phyloP scores from a whole-genome alignment of 129 eudicot genomes.

The Heracleum sosnowskyi region DNA sequence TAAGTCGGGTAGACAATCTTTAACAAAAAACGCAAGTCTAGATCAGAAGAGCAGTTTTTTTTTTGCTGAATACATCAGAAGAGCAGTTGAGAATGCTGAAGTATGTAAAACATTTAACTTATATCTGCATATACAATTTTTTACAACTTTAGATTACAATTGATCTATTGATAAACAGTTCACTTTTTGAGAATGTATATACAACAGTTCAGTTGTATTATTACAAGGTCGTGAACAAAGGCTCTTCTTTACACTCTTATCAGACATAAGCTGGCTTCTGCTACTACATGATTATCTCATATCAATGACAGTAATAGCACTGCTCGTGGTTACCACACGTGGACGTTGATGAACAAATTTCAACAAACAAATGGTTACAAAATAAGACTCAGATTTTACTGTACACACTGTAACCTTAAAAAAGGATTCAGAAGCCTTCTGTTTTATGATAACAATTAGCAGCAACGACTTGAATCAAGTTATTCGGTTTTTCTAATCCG shows the following conservation, averaged over 20 bases:
- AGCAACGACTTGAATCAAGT: conserved; percentile 20
- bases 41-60: not conserved
- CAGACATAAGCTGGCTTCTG: not conserved
- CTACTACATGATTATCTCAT: not conserved
- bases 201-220: not conserved
- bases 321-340: conserved; percentile 64
- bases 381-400: conserved; percentile 45
- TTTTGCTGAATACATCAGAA: too few relatives aligned
- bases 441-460: conserved; percentile 38
- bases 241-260: not conserved
- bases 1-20: not conserved
- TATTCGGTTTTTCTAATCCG: too few relatives aligned
- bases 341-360: conserved; percentile 71
- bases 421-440: conserved; percentile 52
- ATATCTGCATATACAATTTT: too few relatives aligned
- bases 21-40: too few relatives aligned
- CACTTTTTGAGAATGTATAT: not conserved
- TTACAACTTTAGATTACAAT: too few relatives aligned
- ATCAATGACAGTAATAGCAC: conserved; percentile 50
- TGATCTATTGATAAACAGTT: not conserved
- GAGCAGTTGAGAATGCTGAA: not conserved
- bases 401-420: conserved; percentile 35
- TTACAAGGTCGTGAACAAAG: not conserved
- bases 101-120: not conserved
- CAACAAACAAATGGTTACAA: conserved; percentile 58